A percentile compares a stretch with the other conserved stretches of the same genome.
phyloP scores from a whole-genome alignment of 108 stramenopile genomes.

The Parietichytrium sp. region DNA sequence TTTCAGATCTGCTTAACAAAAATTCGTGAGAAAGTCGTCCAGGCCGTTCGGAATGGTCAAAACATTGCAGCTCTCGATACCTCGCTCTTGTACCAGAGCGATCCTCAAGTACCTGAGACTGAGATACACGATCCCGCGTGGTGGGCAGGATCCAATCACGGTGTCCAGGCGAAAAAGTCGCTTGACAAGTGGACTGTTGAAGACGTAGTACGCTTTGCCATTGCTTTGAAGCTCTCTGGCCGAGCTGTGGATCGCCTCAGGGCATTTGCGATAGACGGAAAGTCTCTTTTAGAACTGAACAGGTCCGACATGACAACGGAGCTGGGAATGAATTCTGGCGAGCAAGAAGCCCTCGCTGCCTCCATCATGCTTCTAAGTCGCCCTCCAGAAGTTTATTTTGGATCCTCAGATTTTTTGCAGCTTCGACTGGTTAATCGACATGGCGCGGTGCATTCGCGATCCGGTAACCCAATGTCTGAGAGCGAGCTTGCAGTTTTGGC shows the following conservation, averaged over 20 bases:
- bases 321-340: neutral
- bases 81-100: no score
- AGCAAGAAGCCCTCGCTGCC: neutral
- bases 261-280: neutral
- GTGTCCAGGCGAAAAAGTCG: neutral
- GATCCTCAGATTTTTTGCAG: constrained; percentile 7
- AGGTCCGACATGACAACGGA: neutral
- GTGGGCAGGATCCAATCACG: neutral
- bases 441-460: neutral
- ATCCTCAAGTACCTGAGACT: neutral
- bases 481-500: neutral
- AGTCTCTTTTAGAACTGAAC: neutral
- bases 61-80: neutral
- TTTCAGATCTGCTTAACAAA: constrained; percentile 8
- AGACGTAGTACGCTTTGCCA: neutral
- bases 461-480: neutral
- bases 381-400: neutral
- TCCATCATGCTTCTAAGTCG: neutral
- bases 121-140: neutral
- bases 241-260: neutral
- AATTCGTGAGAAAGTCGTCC: neutral
- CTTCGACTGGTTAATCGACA: neutral
- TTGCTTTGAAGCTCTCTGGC: neutral
- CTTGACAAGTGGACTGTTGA: neutral
- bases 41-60: neutral